These are phyloP conservation scores for Lepiota brunneoincarnata DNA, from an alignment of 768 basidiomycete genomes.

Conservation along the genomic window DNA sequence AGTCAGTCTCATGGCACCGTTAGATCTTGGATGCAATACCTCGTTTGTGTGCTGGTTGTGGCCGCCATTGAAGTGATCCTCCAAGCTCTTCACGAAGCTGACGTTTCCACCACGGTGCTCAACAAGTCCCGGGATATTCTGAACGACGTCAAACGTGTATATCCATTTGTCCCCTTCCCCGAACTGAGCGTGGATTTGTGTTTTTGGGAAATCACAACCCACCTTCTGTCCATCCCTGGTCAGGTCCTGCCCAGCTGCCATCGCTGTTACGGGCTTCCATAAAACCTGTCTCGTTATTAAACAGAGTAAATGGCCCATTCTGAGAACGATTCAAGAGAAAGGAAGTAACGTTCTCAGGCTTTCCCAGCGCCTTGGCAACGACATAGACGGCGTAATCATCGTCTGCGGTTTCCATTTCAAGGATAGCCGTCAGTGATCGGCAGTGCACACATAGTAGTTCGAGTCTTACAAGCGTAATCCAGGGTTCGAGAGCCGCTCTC, in stretches of 20 bases:
- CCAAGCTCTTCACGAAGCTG: slow-evolving; percentile 63
- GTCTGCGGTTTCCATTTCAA: slow-evolving; percentile 36
- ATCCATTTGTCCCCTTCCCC: slow-evolving; percentile 48
- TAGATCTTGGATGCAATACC: slow-evolving; percentile 29
- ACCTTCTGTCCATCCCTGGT: slow-evolving; percentile 81
- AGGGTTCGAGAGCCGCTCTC: slow-evolving; percentile 77
- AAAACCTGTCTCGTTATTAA: slow-evolving; percentile 67
- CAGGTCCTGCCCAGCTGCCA: slow-evolving; percentile 69
- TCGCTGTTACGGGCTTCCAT: slow-evolving; percentile 75
- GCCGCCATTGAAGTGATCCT: slow-evolving; percentile 53
- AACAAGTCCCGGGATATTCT: slow-evolving; percentile 61
- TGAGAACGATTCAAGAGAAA: slow-evolving; percentile 55
- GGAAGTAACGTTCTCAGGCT: slow-evolving; percentile 40
- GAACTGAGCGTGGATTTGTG: background rate
- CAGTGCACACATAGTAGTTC: background rate
- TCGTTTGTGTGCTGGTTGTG: slow-evolving; percentile 85
- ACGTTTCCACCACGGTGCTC: slow-evolving; percentile 62
- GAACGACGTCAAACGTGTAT: slow-evolving; percentile 78
- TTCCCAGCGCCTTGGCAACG: slow-evolving; percentile 52
- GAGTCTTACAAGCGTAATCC: slow-evolving; percentile 66
- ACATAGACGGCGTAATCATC: slow-evolving; percentile 73
- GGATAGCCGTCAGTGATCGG: background rate
- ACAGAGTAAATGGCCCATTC: slow-evolving; percentile 57
- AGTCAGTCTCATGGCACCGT: background rate
- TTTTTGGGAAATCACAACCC: background rate